phyloP scores from a whole-genome alignment of 2,329 filamentous ascomycete genomes.

The Penicillium sp. region DNA sequence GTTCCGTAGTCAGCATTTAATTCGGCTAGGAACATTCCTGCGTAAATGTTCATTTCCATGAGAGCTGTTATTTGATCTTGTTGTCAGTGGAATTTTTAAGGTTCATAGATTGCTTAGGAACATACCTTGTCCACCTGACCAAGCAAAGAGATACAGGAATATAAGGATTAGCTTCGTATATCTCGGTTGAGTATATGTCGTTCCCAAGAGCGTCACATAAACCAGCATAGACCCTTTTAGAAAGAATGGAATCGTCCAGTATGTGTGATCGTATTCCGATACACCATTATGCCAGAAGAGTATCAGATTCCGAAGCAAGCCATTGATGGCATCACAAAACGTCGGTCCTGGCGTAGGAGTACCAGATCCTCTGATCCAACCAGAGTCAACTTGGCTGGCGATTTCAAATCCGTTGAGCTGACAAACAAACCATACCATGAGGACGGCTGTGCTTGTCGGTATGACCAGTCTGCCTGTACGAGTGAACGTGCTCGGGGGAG shows the following conservation, averaged over 20 bases:
- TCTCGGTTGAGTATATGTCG: conserved; percentile 35
- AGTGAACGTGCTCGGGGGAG: conserved; percentile 14
- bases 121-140: conserved; percentile 26
- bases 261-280: conserved; percentile 41
- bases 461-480: conserved; percentile 20
- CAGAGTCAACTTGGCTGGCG: conserved; percentile 19
- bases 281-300: conserved; percentile 37
- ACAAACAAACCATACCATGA: conserved; percentile 23
- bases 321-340: conserved; percentile 12
- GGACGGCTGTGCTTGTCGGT: conserved; percentile 21
- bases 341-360: conserved; percentile 13
- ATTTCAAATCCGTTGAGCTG: conserved; percentile 22
- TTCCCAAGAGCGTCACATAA: conserved; percentile 41
- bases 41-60: conserved; percentile 25
- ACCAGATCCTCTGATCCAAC: conserved; percentile 20
- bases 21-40: conserved; percentile 25
- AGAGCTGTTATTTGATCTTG: conserved; percentile 10
- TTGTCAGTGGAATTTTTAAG: not conserved
- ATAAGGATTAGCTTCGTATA: conserved; percentile 33
- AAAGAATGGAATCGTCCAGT: conserved; percentile 43
- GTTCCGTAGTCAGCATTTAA: conserved; percentile 23
- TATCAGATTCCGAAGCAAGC: conserved; percentile 17
- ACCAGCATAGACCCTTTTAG: conserved; percentile 41
- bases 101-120: not conserved
- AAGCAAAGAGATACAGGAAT: conserved; percentile 39